A percentile compares a stretch with the other conserved stretches of the same genome.
phyloP scores from a whole-genome alignment of 164 flowering plant species.

The Kingdonia uniflora region DNA sequence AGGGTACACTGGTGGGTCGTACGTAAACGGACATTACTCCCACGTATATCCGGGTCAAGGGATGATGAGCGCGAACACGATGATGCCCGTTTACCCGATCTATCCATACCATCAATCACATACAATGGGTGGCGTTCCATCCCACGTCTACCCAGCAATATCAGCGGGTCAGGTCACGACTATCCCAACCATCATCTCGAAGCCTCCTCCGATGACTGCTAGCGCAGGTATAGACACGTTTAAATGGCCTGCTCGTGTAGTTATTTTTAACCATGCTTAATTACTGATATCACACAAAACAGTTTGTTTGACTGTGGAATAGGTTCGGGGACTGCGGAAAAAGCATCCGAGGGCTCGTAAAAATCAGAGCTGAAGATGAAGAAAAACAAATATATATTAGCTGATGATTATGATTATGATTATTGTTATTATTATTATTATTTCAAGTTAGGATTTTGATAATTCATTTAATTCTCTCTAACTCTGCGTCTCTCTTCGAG shows the following conservation, averaged over 20 bases:
- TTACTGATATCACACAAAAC: slow-evolving; percentile 9
- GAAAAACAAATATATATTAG: background rate
- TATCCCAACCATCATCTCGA: slow-evolving; percentile 49
- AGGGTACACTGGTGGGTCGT: slow-evolving; percentile 45
- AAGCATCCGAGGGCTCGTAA: slow-evolving; percentile 8
- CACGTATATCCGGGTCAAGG: slow-evolving; percentile 60
- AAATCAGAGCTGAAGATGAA: background rate
- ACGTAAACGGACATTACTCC: slow-evolving; percentile 54
- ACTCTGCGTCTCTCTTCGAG: slow-evolving; percentile 6
- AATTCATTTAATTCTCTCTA: slow-evolving; percentile 21
- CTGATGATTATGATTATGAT: slow-evolving; percentile 2
- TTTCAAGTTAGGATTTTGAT: background rate
- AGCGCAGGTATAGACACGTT: slow-evolving; percentile 28
- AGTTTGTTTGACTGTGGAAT: slow-evolving; percentile 73
- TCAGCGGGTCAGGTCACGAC: slow-evolving; percentile 41
- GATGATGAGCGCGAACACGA: slow-evolving; percentile 36
- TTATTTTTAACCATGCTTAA: slow-evolving; percentile 8
- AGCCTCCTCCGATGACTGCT: slow-evolving; percentile 50
- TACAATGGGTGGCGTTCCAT: slow-evolving; percentile 61
- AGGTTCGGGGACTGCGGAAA: slow-evolving; percentile 32
- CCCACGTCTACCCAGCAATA: slow-evolving; percentile 38
- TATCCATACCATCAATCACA: slow-evolving; percentile 57
- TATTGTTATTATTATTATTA: slow-evolving; percentile 2
- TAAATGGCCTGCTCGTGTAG: background rate
- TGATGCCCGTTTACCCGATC: slow-evolving; percentile 77